These are phyloP conservation scores for Trypanosoma grayi DNA, from an alignment of 208 protist species.

Conservation along the genomic window DNA sequence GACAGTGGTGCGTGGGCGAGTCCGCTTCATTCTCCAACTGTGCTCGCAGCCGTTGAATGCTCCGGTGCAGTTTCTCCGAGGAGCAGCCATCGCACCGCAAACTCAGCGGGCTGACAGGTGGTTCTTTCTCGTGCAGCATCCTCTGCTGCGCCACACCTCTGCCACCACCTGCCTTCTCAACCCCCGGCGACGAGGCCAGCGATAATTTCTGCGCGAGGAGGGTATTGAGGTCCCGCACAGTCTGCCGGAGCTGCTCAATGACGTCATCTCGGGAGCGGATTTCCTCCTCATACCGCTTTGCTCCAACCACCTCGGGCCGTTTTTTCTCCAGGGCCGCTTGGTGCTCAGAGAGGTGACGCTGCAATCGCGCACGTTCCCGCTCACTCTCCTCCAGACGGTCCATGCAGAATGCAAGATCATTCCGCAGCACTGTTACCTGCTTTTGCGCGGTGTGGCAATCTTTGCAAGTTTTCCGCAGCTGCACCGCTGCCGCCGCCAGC, in stretches of 20 bases:
- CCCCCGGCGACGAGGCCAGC: neutral
- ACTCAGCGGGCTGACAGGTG: neutral
- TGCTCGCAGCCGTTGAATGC: conserved; percentile 2
- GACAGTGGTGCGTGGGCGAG: neutral
- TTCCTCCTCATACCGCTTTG: conserved; percentile 5
- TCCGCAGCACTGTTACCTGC: neutral
- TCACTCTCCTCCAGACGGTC: conserved; percentile 12
- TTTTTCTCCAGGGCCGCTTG: conserved; percentile 1
- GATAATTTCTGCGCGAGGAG: neutral
- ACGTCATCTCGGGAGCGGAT: conserved; percentile 11
- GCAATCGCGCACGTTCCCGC: neutral
- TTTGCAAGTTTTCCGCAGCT: neutral
- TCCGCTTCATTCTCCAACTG: neutral
- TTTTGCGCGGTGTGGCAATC: neutral
- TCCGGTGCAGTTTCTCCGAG: conserved; percentile 1
- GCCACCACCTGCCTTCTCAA: neutral
- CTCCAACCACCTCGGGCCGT: neutral
- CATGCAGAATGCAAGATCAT: conserved; percentile 8
- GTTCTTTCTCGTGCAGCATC: neutral
- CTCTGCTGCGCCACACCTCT: neutral
- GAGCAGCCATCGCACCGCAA: neutral
- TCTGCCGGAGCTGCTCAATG: conserved; percentile 3
- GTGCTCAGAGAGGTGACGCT: conserved; percentile 12
- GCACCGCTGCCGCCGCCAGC: neutral
- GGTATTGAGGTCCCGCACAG: conserved; percentile 8